Percentiles rank a stretch among this genome's conserved stretches.
Conservation (phyloP, 2,329 filamentous ascomycete species). For the Penicillium capsulatum region DNA sequence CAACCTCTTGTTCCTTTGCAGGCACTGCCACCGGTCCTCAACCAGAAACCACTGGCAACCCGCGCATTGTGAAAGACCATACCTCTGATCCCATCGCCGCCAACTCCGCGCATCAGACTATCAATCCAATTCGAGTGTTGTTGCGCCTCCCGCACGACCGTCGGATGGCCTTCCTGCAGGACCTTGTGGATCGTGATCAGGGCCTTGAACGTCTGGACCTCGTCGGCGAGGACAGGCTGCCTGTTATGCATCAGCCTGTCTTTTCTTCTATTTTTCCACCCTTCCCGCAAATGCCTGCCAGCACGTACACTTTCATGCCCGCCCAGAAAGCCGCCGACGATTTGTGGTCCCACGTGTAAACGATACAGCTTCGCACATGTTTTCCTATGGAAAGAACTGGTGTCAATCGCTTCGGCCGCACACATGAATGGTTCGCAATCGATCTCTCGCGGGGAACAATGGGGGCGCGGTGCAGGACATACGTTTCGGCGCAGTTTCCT, state of each 20-base stretch:
- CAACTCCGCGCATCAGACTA: conserved; percentile 77
- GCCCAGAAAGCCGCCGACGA: conserved; percentile 93
- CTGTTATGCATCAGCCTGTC: conserved; percentile 43
- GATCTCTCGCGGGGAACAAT: conserved; percentile 1
- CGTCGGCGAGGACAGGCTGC: conserved; percentile 95
- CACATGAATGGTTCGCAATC: too few relatives aligned
- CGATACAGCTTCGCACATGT: conserved; percentile 96
- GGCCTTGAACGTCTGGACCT: conserved; percentile 98
- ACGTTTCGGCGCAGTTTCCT: conserved; percentile 66
- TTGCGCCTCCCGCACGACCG: conserved; percentile 82
- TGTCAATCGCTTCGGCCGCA: conserved; percentile 7
- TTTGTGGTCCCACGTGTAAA: conserved; percentile 99
- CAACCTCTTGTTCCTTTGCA: conserved; percentile 5
- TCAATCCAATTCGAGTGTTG: conserved; percentile 87
- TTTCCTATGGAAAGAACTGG: conserved; percentile 53
- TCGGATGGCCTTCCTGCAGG: conserved; percentile 89
- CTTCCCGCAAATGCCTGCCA: too few relatives aligned
- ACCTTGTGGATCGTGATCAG: conserved; percentile 97
- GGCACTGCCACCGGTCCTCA: conserved; percentile 1
- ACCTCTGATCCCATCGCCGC: conserved; percentile 78
- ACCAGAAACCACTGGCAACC: neutral
- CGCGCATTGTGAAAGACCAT: conserved; percentile 15
- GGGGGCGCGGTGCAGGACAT: conserved; percentile 24
- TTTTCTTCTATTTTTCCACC: conserved; percentile 1
- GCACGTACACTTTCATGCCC: conserved; percentile 92